Conservation (phyloP, 441 rosid species). For the Pelargonium myrrhifolium region DNA sequence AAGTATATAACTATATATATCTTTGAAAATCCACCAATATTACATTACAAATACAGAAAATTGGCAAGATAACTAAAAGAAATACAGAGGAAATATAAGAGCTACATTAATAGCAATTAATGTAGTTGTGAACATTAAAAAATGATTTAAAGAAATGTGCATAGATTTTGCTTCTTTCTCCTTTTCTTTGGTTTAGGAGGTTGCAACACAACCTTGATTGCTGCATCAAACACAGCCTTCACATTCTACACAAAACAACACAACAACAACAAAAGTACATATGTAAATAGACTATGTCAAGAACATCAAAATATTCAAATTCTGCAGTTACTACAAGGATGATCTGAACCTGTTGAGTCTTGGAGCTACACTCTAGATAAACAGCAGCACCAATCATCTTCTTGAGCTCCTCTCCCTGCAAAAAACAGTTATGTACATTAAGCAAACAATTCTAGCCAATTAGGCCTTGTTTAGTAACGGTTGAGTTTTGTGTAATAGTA, state of each 20-base stretch:
- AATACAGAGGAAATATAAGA: too few relatives aligned
- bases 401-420: slow-evolving; percentile 49
- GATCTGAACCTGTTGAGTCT: slow-evolving; percentile 41
- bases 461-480: too few relatives aligned
- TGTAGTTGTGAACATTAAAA: not conserved
- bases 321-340: not conserved
- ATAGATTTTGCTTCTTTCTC: slow-evolving; percentile 17
- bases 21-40: too few relatives aligned
- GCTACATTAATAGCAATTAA: too few relatives aligned
- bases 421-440: not conserved
- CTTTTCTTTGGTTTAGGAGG: slow-evolving; percentile 30
- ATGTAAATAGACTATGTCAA: too few relatives aligned
- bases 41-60: too few relatives aligned
- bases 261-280: not conserved
- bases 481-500: too few relatives aligned
- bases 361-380: slow-evolving; percentile 55
- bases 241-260: slow-evolving; percentile 20
- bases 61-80: too few relatives aligned
- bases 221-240: slow-evolving; percentile 29
- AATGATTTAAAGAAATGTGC: slow-evolving; percentile 21
- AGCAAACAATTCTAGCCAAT: too few relatives aligned
- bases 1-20: too few relatives aligned
- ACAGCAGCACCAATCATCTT: slow-evolving; percentile 45
- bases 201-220: slow-evolving; percentile 31
- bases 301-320: too few relatives aligned